These are phyloP conservation scores for Myriosclerotinia scirpicola DNA, from an alignment of 2,329 filamentous ascomycete genomes.

Conservation along the genomic window DNA sequence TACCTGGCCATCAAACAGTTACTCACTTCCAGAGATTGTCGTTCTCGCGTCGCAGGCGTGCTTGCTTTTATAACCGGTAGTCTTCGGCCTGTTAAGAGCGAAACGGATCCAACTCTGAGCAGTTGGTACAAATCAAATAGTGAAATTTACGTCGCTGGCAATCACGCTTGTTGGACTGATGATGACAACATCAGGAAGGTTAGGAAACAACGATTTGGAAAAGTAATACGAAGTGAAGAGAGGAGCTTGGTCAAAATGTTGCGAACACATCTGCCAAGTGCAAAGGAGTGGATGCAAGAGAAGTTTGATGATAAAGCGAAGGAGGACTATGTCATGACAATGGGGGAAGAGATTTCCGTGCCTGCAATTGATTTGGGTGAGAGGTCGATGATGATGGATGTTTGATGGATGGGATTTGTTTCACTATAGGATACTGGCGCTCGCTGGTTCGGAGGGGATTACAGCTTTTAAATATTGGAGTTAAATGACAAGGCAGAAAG, in stretches of 20 bases:
- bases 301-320: conserved; percentile 26
- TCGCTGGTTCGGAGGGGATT: not conserved
- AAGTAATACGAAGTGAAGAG: conserved; percentile 53
- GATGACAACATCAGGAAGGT: conserved; percentile 60
- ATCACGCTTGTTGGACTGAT: conserved; percentile 75
- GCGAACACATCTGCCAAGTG: conserved; percentile 53
- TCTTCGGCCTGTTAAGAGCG: conserved; percentile 76
- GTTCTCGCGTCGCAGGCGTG: conserved; percentile 66
- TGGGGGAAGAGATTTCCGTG: conserved; percentile 8
- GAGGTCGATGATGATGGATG: conserved; percentile 1
- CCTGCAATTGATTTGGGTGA: not conserved
- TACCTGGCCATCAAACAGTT: conserved; percentile 82
- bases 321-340: conserved; percentile 27
- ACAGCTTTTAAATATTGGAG: not conserved
- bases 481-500: not conserved
- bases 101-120: conserved; percentile 69
- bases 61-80: conserved; percentile 80
- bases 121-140: conserved; percentile 85
- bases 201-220: conserved; percentile 59
- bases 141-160: conserved; percentile 70
- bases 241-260: conserved; percentile 57
- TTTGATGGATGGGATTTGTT: not conserved
- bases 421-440: too few species aligned
- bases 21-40: conserved; percentile 72
- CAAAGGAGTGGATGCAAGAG: conserved; percentile 50